Percentiles rank a stretch among this genome's conserved stretches.
Evolutionary conservation across 768 basidiomycete genomes (phyloP).

Genomic region (Melanogaster broomeanus): DNA sequence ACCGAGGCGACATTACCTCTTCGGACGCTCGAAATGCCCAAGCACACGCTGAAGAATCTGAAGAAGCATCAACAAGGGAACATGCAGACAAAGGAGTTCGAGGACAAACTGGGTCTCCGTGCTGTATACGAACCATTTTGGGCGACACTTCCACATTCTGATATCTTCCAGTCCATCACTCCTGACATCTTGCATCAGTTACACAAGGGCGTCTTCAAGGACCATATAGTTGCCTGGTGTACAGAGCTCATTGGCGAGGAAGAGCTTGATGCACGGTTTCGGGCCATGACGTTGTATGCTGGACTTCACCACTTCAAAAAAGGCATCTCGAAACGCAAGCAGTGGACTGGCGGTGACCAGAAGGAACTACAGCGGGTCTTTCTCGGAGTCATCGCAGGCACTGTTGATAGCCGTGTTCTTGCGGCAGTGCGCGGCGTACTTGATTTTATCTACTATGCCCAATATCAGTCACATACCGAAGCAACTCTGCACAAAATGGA

Average conservation of each 20-base stretch:
- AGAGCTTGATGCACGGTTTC: too few species aligned
- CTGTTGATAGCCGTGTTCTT: neutral
- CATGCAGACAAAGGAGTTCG: too few species aligned
- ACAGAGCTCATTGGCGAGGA: fast-evolving
- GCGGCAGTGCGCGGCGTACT: conserved; percentile 26
- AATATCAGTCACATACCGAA: conserved; percentile 33
- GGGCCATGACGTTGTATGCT: too few species aligned
- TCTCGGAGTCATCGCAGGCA: conserved; percentile 17
- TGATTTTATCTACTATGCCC: conserved; percentile 42
- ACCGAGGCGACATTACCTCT: too few species aligned
- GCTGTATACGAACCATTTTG: conserved; percentile 22
- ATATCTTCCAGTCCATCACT: conserved; percentile 23
- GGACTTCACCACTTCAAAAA: too few species aligned
- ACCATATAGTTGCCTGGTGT: conserved; percentile 34
- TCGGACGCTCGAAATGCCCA: neutral
- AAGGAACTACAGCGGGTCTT: too few species aligned
- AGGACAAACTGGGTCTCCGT: neutral
- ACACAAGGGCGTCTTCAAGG: conserved; percentile 36
- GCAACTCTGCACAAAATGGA: conserved; percentile 30
- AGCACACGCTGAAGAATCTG: neutral
- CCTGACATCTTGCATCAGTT: conserved; percentile 40
- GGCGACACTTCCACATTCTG: conserved; percentile 26
- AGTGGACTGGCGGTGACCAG: too few species aligned
- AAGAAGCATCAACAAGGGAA: too few species aligned
- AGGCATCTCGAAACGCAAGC: too few species aligned